Conservation (phyloP, 768 basidiomycete genomes). For the Lentinula sp. region DNA sequence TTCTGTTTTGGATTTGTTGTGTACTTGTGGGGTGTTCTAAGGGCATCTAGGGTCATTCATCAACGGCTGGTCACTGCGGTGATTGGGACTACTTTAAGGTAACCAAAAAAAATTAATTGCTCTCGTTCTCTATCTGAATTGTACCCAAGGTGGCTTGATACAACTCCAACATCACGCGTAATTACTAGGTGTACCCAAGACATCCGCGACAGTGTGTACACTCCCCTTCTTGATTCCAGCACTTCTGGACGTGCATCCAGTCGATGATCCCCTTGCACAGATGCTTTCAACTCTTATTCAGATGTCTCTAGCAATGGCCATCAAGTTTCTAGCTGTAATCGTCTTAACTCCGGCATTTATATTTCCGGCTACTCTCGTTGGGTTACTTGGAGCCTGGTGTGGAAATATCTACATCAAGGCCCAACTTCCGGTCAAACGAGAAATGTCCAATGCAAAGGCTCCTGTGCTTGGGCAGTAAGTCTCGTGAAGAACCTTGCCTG, state of each 20-base stretch:
- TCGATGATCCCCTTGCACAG: conserved; percentile 41
- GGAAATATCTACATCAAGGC: conserved; percentile 40
- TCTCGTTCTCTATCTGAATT: background rate
- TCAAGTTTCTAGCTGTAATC: conserved; percentile 38
- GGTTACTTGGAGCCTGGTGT: conserved; percentile 35
- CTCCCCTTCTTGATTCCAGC: no score
- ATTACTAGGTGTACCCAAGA: conserved; percentile 65
- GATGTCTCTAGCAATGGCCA: conserved; percentile 27
- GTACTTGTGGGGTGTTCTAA: conserved; percentile 21
- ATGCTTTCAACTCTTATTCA: conserved; percentile 22
- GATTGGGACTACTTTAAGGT: conserved; percentile 16
- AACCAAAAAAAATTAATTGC: background rate
- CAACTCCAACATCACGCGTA: conserved; percentile 44
- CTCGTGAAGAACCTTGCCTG: conserved; percentile 14
- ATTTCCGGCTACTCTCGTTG: conserved; percentile 37
- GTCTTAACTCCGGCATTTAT: conserved; percentile 40
- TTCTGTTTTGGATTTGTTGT: conserved; percentile 1
- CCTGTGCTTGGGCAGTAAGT: conserved; percentile 20
- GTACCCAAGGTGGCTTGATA: conserved; percentile 38
- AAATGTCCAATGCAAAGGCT: conserved; percentile 7
- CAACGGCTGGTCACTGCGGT: conserved; percentile 19
- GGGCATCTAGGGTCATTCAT: conserved; percentile 26
- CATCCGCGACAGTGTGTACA: conserved; percentile 23
- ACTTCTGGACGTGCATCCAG: conserved; percentile 15
- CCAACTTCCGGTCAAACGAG: conserved; percentile 41